Base-by-base conservation (phyloP, 768 basidiomycete species). In the Pleurotus tuber-regium region DNA sequence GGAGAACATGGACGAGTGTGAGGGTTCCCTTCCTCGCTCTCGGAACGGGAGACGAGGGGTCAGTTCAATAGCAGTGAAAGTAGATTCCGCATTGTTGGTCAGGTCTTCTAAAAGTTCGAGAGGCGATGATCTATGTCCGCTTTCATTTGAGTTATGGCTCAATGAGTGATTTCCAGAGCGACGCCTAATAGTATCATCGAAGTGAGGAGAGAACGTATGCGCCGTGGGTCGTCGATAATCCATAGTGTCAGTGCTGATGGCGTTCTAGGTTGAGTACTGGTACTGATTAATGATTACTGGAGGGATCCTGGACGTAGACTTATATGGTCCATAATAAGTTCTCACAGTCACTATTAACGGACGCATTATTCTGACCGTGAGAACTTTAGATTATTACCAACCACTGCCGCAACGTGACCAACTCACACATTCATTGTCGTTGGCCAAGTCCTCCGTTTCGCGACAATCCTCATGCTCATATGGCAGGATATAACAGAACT, bases 401-500 rank as follows among this genome's bases (percentile, higher is more conserved):
- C 38, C 38, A 19, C 38, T 18, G 19, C 38, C 38, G 7, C 30
- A 31, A 14, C 30, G 30, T 31, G 30, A 31, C 30, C 30, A 14
- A 31, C 30, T 8, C n/a, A n/a, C n/a, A 31, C 14, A 31, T 7
- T 31, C 14, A 14, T 14, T 14, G 30, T 14, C 30, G 30, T 8
- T 8, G 30, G 7, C 7, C 38, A 18, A 10, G 38, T 12, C 38
- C 12, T 8, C 30, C 7, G 7, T 31, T 58, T 31, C 14, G 40
- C 8, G 18, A 19, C 16, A 19, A 9, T 24, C 21, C 25, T 53
- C 57, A 62, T 62, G 62, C 60, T 44, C 55, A 56, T 56, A 91
- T 91, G 82, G 77, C 83, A 40, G 74, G 78, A 54, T 91, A 90
- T 72, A 91, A 91, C 63, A 70, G 81, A 60, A 84, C 86, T 48